Percentiles rank a stretch among this genome's conserved stretches.
phyloP scores from a whole-genome alignment of 768 basidiomycete species.

The Suillus variegatus region DNA sequence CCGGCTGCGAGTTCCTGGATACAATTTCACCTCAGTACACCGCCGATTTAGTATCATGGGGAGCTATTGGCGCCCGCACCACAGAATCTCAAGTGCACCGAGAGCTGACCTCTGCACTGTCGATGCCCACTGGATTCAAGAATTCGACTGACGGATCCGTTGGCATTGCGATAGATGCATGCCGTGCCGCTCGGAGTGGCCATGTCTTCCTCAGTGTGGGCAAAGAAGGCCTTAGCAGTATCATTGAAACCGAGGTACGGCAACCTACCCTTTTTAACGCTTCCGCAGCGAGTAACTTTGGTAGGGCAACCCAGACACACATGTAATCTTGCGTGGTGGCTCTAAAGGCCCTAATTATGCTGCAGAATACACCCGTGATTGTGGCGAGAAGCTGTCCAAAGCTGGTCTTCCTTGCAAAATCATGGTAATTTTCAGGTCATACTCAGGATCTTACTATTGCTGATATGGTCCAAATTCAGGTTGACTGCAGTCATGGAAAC shows the following conservation, averaged over 20 bases:
- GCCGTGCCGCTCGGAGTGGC: conserved; percentile 84
- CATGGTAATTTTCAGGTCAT: conserved; percentile 60
- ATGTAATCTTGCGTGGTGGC: conserved; percentile 93
- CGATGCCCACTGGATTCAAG: conserved; percentile 98
- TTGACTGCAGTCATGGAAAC: conserved; percentile 97
- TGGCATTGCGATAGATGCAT: conserved; percentile 92
- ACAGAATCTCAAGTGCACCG: conserved; percentile 94
- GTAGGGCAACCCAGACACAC: conserved; percentile 88
- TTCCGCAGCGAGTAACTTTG: not conserved
- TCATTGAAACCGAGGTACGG: conserved; percentile 88
- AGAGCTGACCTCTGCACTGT: conserved; percentile 83
- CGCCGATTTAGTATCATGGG: conserved; percentile 92
- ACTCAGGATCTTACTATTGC: not conserved
- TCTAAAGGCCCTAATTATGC: conserved; percentile 87
- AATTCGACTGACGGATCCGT: conserved; percentile 96
- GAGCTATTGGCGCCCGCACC: conserved; percentile 92
- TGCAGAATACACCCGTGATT: conserved; percentile 76
- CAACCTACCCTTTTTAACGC: not conserved
- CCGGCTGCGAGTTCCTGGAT: conserved; percentile 95
- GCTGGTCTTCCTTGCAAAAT: conserved; percentile 77
- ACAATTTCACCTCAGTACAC: conserved; percentile 84
- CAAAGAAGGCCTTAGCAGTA: conserved; percentile 92
- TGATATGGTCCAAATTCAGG: conserved; percentile 43
- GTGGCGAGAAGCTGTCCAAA: conserved; percentile 73
- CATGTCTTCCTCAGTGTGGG: conserved; percentile 98